Conservation (phyloP, 2,329 filamentous ascomycete genomes). For the Diaporthe caulivora region DNA sequence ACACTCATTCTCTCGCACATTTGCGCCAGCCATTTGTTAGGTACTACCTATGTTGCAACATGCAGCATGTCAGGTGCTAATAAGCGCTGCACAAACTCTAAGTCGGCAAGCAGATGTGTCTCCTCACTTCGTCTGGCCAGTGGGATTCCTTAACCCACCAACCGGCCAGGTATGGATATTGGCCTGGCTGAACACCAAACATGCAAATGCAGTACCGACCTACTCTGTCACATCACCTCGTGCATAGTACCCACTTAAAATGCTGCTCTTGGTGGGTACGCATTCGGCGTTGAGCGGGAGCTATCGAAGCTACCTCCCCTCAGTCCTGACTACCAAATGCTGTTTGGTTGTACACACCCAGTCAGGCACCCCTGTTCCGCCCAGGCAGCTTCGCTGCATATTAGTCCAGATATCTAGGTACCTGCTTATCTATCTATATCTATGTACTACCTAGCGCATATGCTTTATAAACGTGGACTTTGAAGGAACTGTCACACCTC, state of each 20-base stretch:
- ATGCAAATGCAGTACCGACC: conserved; percentile 13
- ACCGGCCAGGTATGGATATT: not conserved
- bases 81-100: conserved; percentile 19
- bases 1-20: not conserved
- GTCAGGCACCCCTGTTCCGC: not conserved
- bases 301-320: not conserved
- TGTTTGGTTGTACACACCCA: not conserved
- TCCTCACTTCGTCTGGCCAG: conserved; percentile 11
- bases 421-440: not conserved
- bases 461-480: not conserved
- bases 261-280: conserved; percentile 7
- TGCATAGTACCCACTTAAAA: conserved; percentile 23
- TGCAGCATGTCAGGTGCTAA: conserved; percentile 30
- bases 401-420: not conserved
- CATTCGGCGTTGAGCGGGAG: not conserved
- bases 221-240: conserved; percentile 7
- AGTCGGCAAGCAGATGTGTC: conserved; percentile 12
- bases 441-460: not conserved
- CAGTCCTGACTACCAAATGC: not conserved
- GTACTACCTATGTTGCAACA: not conserved
- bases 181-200: conserved; percentile 1
- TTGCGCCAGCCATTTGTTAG: not conserved
- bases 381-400: conserved; percentile 13
- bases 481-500: not conserved
- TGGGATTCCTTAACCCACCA: not conserved